Conservation (phyloP, 371 early-diverging fungal species). For the Mortierella sp. region DNA sequence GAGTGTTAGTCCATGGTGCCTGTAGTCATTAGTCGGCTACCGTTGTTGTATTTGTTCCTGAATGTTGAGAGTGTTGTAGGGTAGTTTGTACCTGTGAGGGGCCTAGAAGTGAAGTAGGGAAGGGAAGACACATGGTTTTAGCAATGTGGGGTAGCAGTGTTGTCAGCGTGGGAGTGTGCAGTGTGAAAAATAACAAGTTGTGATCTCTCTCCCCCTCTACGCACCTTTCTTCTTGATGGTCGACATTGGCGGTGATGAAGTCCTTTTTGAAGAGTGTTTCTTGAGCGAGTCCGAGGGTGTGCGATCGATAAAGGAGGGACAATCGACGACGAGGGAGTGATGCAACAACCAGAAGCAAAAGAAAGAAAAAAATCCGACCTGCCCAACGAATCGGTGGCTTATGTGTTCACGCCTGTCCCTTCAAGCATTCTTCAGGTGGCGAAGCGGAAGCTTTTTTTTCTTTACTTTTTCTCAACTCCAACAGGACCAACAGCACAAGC, state of each 20-base stretch:
- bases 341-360: neutral
- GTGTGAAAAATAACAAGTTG: neutral
- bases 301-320: neutral
- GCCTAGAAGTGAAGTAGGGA: slow-evolving; percentile 19
- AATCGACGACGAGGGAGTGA: neutral
- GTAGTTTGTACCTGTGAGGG: slow-evolving; percentile 49
- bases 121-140: slow-evolving; percentile 2
- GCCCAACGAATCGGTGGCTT: slow-evolving; percentile 20
- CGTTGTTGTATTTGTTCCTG: neutral
- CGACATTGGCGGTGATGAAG: slow-evolving; percentile 27
- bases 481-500: slow-evolving; percentile 1
- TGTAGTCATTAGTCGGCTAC: neutral
- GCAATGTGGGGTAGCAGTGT: neutral
- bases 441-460: neutral
- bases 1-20: neutral
- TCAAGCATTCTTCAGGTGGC: neutral
- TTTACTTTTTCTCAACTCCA: neutral
- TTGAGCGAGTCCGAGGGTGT: neutral
- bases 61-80: neutral
- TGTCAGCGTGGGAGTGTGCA: neutral
- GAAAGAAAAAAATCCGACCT: neutral
- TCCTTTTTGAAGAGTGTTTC: neutral
- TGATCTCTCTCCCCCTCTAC: neutral
- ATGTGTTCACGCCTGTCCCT: neutral
- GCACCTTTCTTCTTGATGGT: slow-evolving; percentile 52